Base-by-base conservation (phyloP, 345 rosid species). In the Clarkia xantiana region DNA sequence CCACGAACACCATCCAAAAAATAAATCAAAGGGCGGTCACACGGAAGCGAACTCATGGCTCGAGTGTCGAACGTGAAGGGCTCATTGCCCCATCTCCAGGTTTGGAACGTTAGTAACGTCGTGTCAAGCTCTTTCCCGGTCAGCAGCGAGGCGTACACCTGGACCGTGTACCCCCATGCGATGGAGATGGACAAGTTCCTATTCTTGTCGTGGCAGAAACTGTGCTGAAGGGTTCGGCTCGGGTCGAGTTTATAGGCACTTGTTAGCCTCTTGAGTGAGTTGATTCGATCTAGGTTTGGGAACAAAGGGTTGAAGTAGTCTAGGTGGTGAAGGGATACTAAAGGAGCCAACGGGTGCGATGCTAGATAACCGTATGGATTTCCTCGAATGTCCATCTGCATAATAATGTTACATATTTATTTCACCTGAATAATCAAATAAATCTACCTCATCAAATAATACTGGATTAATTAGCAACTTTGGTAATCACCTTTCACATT, bases 81-180 rank as follows among this genome's bases (percentile, higher is more conserved):
- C 39, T 66, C 88, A 1, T 63, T 39, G 44, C 69, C 67, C 70
- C 76, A 77, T 68, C 80, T 65, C 94, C 97, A 90, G 9, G 94
- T 66, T 61, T 55, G 63, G 51, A 86, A 86, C 50, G 97, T 90
- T 59, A 19, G 66, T 1, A 71, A 54, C 2, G 82, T 72, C 0
- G 91, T 74, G 51, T 76, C 88, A 16, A 90, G 75, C 55, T 69
- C 59, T 56, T 67, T 86, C 0, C 88, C 82, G 13, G 73, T 72
- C 13, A 73, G 34, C 13, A 83, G 4, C 1, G 64, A 72, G 0
- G 88, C 86, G 56, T 81, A 81, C 19, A 90, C 47, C 52, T 83
- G 97, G 5, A 81, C 44, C 1, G 82, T 73, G 69, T 83, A 90
- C 1, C 97, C 94, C 97, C 97, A 90, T 0, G 96, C 81, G 9